Evolutionary conservation across 768 basidiomycete genomes (phyloP), one percentile per base, ranked within the genome.

Genomic region (Termitomyces sp.): DNA sequence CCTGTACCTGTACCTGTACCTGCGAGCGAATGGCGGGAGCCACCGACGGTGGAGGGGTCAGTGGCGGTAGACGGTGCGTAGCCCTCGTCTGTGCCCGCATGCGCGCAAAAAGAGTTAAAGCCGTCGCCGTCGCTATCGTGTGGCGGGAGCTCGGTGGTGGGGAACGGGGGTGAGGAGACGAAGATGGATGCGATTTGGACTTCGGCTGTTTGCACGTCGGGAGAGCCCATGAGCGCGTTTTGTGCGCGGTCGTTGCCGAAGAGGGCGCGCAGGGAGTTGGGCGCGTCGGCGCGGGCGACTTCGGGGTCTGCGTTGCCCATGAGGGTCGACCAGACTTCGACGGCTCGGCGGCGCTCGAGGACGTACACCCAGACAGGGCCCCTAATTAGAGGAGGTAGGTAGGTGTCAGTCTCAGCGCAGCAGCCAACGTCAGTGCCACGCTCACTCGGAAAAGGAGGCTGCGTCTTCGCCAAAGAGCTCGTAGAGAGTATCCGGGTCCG

Each of bases 351-450:
- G 40, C 91, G 84, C 69, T 93, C 92, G 61, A 94, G 86, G 41
- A 94, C 88, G 71, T 93, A 94, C 23, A 94, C 90, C 89, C 92
- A 93, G n/a, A 92, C 89, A 20, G 91, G 88, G 58, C 89, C 90
- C 62, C 91, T 93, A 61, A 51, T 36, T 35, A 59, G 56, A 47
- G 59, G 43, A 52, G 61, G 41, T 55, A 61, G n/a, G n/a, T n/a
- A n/a, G n/a, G n/a, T n/a, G n/a, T 47, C 61, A 36, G 36, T 23
- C 13, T 20, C 20, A 23, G 20, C n/a, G 4, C 10, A 13, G 7
- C 32, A 23, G 8, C 23, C 32, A 28, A 20, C 16, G 12, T 18
- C 30, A 46, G n/a, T 43, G 36, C 50, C 53, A 10, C 23, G 52
- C 88, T 79, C 70, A 93, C 92, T 92, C 89, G 58, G 82, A 82